Base-by-base conservation (phyloP, 2,329 filamentous ascomycete species). In the Zopfia rhizophila region DNA sequence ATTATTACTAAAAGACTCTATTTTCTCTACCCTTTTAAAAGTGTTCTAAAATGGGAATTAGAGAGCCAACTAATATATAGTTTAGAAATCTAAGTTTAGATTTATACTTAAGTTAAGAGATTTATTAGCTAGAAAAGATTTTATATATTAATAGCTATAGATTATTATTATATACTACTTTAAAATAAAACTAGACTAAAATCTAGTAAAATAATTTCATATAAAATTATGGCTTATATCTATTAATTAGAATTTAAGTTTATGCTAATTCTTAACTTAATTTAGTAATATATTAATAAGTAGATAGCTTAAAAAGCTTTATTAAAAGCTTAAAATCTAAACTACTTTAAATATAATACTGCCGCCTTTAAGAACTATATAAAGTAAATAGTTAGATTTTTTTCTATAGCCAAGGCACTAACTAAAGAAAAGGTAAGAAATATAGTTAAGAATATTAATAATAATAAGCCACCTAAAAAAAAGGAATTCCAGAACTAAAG, bases 181-280 rank as follows among this genome's bases (percentile, higher is more conserved):
- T 41, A 16, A 41, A 45, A 35, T 19, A 22, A 45, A 45, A 45
- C 33, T 45, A 13, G 42, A 45, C 4, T 45, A 16, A 45, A 45
- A 25, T 28, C 42, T 19, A 38, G 33, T 12, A 38, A 45, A 21
- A 35, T 19, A 45, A 45, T 35, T 27, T 45, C 38, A 45, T 45
- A 19, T 28, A 19, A 45, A 35, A 38, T 38, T 32, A 35, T 35
- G 18, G 8, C 42, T 38, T 13, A 45, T 21, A 28, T 16, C 5
- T 45, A 45, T 38, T 13, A 22, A 45, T 38, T 45, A 45, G 42
- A 35, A 45, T 45, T 45, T 38, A 45, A 45, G 42, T 25, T 35
- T 17, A 45, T 28, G 18, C 42, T 14, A 2, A 45, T 38, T 35
- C 42, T 38, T 10, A 38, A 45, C 42, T 45, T 45, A 38, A 38